These are phyloP conservation scores for Echria macrotheca DNA, from an alignment of 495 filamentous ascomycete genomes.

Conservation along the genomic window DNA sequence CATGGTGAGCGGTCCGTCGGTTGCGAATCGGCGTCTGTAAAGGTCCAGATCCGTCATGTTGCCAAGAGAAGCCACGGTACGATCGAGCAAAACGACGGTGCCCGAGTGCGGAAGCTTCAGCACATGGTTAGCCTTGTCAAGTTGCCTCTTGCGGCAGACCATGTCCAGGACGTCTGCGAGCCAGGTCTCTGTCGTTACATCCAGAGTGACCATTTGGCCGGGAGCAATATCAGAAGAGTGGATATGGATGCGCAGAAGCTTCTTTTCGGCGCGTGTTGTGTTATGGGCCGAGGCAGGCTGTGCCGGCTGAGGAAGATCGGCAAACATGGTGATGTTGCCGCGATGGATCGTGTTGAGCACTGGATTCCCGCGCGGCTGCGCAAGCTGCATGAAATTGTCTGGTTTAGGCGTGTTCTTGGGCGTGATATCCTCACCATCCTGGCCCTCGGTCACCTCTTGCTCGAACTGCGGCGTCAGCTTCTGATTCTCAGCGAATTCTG, in stretches of 20 bases:
- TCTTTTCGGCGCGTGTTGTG: constrained; percentile 61
- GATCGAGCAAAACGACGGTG: constrained; percentile 74
- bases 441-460: constrained; percentile 45
- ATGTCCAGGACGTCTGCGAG: constrained; percentile 87
- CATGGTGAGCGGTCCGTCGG: constrained; percentile 68
- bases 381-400: constrained; percentile 25
- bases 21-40: constrained; percentile 75
- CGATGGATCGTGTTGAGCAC: constrained; percentile 54
- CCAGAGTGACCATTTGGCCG: constrained; percentile 64
- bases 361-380: constrained; percentile 49
- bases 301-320: constrained; percentile 59
- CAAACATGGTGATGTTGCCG: constrained; percentile 49
- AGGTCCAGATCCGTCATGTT: constrained; percentile 81
- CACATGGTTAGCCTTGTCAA: constrained; percentile 85
- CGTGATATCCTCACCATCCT: constrained; percentile 33
- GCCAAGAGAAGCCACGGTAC: constrained; percentile 83
- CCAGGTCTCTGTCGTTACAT: constrained; percentile 89
- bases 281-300: constrained; percentile 52
- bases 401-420: constrained; percentile 42
- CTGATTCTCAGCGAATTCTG: constrained; percentile 74
- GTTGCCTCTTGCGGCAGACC: constrained; percentile 81
- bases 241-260: constrained; percentile 70
- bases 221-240: constrained; percentile 65
- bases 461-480: constrained; percentile 65
- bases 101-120: constrained; percentile 82